These are phyloP conservation scores for Exophiala viscosa DNA, from an alignment of 2,329 filamentous ascomycete genomes.

Conservation along the genomic window DNA sequence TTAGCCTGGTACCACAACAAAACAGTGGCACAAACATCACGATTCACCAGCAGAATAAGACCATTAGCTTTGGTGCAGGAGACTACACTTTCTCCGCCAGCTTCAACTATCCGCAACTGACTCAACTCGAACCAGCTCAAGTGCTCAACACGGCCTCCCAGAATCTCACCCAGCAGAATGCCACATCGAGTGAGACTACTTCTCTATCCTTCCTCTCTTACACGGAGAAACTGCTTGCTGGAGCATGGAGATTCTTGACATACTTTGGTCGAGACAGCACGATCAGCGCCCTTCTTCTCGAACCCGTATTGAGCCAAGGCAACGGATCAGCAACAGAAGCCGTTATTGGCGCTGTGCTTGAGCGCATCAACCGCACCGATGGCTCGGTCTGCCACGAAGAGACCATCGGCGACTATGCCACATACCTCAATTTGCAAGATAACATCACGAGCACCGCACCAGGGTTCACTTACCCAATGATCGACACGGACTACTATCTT, in stretches of 20 bases:
- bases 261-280: slow-evolving; percentile 66
- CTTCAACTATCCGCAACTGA: slow-evolving; percentile 61
- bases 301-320: slow-evolving; percentile 56
- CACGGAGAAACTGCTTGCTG: slow-evolving; percentile 59
- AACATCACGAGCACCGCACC: slow-evolving; percentile 53
- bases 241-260: slow-evolving; percentile 63
- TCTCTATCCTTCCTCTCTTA: slow-evolving; percentile 64
- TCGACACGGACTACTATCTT: slow-evolving; percentile 62
- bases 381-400: slow-evolving; percentile 64
- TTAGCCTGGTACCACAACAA: slow-evolving; percentile 45
- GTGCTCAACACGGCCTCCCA: slow-evolving; percentile 51
- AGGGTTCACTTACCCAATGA: slow-evolving; percentile 57
- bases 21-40: slow-evolving; percentile 24
- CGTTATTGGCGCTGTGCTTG: slow-evolving; percentile 58
- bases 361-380: slow-evolving; percentile 58
- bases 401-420: slow-evolving; percentile 63
- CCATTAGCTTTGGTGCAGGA: slow-evolving; percentile 49
- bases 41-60: slow-evolving; percentile 43
- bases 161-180: slow-evolving; percentile 43
- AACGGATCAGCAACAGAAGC: slow-evolving; percentile 57
- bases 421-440: slow-evolving; percentile 54
- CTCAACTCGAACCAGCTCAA: slow-evolving; percentile 49
- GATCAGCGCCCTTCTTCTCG: slow-evolving; percentile 57
- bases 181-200: slow-evolving; percentile 42
- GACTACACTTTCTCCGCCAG: slow-evolving; percentile 57